Base-by-base conservation (phyloP, 139 green algal species). In the Micromonas pusilla region DNA sequence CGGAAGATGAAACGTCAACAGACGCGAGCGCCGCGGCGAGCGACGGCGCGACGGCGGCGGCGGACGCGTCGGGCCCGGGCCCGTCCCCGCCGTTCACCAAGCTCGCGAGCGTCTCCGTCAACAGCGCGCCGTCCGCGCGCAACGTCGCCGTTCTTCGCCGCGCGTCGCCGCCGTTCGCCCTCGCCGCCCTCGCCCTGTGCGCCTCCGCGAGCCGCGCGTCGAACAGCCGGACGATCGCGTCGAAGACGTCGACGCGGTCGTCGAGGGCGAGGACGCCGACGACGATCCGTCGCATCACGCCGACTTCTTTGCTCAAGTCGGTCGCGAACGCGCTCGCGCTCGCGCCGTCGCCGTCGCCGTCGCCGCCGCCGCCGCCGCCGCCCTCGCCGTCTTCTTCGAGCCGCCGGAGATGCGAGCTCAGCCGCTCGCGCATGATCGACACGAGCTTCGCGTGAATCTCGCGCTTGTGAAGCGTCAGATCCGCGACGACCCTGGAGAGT, bases 391-490 rank as follows among this genome's bases (percentile, higher is more conserved):
- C 16, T 57, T 16, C 16, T 57, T 57, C 45, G 9, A 9, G 9
- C 45, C 45, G 16, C 9, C 45, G 9, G 16, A 57, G 9, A 57
- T 16, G 9, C 45, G 45, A 57, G 9, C 45, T 20, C 68, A 75
- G 19, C 34, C 68, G 68, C 19, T 75, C 68, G 19, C 68, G 36
- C 37, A 75, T 75, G 68, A 75, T 75, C 19, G 21, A 23, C 9
- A 75, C 38, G 37, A 62, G 36, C 68, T 75, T 75, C 0, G 30
- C 37, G 30, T 75, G 68, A 31, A 75, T 60, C n/a, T 62, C 37
- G 2, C 38, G 26, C 2, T 62, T 63, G 37, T 75, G 68, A 34
- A 32, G 16, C 38, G 52, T 32, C 3, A 75, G 53, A 62, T 75
- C 68, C 19, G 25, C 23, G 30, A 62, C 68, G 68, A 75, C 26